Base-by-base conservation (phyloP, 345 rosid genomes). In the Populus pruinosa region DNA sequence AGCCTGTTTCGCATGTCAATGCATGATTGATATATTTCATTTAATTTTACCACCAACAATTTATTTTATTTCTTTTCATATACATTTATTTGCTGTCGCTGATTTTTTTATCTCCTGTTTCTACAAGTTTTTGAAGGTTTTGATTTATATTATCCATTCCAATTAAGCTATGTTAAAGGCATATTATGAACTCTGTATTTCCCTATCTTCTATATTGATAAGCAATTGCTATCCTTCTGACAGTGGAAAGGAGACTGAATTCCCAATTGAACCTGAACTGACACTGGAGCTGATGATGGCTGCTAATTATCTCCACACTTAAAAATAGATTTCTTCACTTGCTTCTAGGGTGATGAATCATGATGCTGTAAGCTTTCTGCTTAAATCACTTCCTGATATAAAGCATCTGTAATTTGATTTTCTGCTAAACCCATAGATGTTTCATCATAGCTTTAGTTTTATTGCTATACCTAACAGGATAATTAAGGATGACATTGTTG, bases 231-330 rank as follows among this genome's bases (percentile, higher is more conserved):
- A 50, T 18, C 67, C 50, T 23, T 35, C 8, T 59, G 20, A 66
- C 82, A 90, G 93, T 75, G 91, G 93, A 75, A 88, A 88, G 75
- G 91, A 90, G 82, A 86, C 89, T 0, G 94, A 90, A 80, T 90
- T 90, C 71, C 85, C 83, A 44, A 90, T 90, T 71, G 94, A 89
- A 83, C 94, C 94, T 25, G 94, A 90, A 69, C 78, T 90, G 72
- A 90, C 92, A 63, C 80, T 90, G 72, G 91, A 89, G 87, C 86
- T 90, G 81, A 87, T 90, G 91, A 90, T 90, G 94, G 92, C 92
- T 82, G 92, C 92, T 72, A 90, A 90, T 73, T 90, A 90, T 70
- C 94, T 90, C 75, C 92, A 90, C 80, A 87, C 94, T 72, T 89
- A 74, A 87, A 44, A 44, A 70, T 63, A 63, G 20, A 71, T 79